Evolutionary conservation across 768 basidiomycete genomes (phyloP).

Genomic region (Xerocomellus dryophilus): DNA sequence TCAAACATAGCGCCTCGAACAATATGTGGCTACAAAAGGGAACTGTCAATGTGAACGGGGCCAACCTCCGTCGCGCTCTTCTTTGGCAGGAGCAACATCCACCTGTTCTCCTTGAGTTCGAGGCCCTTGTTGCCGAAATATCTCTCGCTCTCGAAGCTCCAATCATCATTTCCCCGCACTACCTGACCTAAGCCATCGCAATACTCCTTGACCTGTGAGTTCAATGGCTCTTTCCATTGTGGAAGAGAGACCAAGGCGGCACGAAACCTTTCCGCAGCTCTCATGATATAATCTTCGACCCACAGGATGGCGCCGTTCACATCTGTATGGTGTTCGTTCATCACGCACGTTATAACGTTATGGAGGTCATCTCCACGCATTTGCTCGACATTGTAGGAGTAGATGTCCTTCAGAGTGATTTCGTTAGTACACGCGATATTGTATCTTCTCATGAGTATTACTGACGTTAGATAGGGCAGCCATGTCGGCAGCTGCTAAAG

Average conservation of each 20-base stretch:
- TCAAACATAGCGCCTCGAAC: no score
- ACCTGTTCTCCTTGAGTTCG: slow-evolving; percentile 33
- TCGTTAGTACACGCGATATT: not conserved
- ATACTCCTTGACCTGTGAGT: slow-evolving; percentile 41
- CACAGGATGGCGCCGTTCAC: slow-evolving; percentile 19
- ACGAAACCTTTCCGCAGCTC: slow-evolving; percentile 5
- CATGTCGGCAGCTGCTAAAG: slow-evolving; percentile 31
- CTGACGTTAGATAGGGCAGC: slow-evolving; percentile 36
- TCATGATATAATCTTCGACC: slow-evolving; percentile 5
- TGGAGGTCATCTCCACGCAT: slow-evolving; percentile 27
- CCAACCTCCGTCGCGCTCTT: slow-evolving; percentile 3
- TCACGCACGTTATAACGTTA: slow-evolving; percentile 50
- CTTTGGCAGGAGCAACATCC: slow-evolving; percentile 33
- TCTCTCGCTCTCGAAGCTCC: slow-evolving; percentile 48
- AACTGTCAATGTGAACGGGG: slow-evolving; percentile 14
- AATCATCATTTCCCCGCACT: slow-evolving; percentile 46
- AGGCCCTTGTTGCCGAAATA: slow-evolving; percentile 40
- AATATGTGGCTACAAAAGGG: not conserved
- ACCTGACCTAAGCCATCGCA: slow-evolving; percentile 49
- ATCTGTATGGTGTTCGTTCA: slow-evolving; percentile 37
- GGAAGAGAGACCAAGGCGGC: slow-evolving; percentile 28
- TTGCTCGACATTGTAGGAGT: slow-evolving; percentile 34
- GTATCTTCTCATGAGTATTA: not conserved
- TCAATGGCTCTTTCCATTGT: slow-evolving; percentile 39
- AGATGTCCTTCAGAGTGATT: slow-evolving; percentile 24